Evolutionary conservation across 2,329 filamentous ascomycete genomes (phyloP).

Genomic region (Penicillium griseofulvum): DNA sequence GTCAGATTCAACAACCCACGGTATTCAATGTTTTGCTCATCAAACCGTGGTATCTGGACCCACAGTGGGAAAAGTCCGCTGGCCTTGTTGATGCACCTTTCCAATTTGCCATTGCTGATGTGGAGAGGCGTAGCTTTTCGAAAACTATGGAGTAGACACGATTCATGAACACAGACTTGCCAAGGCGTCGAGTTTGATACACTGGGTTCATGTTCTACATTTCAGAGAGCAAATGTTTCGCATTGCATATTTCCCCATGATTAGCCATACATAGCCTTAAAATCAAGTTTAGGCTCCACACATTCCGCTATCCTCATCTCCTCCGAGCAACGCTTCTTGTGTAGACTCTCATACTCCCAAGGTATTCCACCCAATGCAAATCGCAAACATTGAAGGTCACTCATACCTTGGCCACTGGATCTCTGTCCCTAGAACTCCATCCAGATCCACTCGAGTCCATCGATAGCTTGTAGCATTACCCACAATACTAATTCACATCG

Average conservation of each 20-base stretch:
- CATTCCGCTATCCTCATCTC: background rate
- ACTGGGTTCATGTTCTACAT: background rate
- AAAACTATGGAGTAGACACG: background rate
- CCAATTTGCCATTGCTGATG: background rate
- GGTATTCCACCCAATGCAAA: background rate
- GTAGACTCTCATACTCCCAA: background rate
- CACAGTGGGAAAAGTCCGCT: background rate
- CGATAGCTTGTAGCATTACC: background rate
- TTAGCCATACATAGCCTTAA: background rate
- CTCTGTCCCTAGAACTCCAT: background rate
- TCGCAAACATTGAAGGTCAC: background rate
- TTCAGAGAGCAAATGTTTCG: background rate
- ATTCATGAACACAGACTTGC: background rate
- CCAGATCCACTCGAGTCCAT: background rate
- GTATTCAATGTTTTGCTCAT: background rate
- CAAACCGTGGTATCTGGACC: background rate
- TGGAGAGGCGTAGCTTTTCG: background rate
- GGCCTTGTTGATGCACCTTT: background rate
- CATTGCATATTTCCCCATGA: too few species aligned
- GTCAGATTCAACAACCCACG: background rate
- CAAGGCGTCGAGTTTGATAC: background rate
- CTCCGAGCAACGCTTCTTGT: background rate
- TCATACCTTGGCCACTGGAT: background rate
- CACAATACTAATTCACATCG: background rate
- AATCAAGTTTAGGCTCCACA: background rate